Conservation (phyloP, 176 grass and related monocot species). For the Musa itinerans region DNA sequence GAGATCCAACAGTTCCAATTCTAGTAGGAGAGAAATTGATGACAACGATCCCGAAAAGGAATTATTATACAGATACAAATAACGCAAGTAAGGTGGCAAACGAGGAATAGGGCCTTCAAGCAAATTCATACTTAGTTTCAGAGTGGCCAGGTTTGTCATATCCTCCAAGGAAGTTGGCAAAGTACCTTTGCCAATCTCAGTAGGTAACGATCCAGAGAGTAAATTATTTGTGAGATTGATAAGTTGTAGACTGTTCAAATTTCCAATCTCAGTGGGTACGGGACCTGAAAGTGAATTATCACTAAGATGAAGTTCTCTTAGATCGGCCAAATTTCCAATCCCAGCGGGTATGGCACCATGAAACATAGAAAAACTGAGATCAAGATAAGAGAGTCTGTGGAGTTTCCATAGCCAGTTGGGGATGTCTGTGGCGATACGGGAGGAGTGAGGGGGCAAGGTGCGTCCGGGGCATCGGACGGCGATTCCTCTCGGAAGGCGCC, state of each 20-base stretch:
- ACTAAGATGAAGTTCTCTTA: not conserved
- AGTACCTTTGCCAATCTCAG: not conserved
- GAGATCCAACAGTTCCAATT: slow-evolving; percentile 6
- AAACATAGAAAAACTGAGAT: not conserved
- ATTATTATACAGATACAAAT: slow-evolving; percentile 20
- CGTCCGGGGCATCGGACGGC: no score
- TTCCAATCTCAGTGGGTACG: not conserved
- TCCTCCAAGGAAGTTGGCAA: slow-evolving; percentile 15
- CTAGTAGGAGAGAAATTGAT: slow-evolving; percentile 8
- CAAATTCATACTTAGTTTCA: slow-evolving; percentile 2
- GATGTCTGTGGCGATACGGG: no score
- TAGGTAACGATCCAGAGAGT: not conserved
- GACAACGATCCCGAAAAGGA: slow-evolving; percentile 14
- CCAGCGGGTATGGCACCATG: not conserved
- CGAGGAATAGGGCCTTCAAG: slow-evolving; percentile 19
- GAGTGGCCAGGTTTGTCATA: no score
- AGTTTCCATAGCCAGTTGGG: not conserved
- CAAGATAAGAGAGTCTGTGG: not conserved
- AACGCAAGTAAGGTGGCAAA: not conserved
- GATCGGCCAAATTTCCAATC: slow-evolving; percentile 16
- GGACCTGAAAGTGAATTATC: not conserved
- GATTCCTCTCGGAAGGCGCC: no score
- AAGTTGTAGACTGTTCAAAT: not conserved
- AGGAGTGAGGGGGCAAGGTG: no score
- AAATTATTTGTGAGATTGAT: not conserved